Conservation (phyloP, 441 rosid species). For the Corymbia citriodora region DNA sequence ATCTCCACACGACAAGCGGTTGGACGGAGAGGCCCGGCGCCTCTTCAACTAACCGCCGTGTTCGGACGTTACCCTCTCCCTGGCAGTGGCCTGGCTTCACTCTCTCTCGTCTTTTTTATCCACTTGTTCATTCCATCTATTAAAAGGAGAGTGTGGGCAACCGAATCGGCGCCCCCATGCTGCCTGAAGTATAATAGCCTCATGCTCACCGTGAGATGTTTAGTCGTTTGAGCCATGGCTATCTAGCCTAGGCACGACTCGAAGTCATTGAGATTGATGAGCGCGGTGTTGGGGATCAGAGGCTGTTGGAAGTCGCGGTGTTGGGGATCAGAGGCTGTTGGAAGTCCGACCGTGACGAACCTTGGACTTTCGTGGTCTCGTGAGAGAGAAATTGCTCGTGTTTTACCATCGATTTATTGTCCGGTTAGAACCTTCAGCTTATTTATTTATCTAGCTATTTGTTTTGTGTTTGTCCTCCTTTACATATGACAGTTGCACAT, state of each 20-base stretch:
- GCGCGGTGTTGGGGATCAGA: background rate
- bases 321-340: background rate
- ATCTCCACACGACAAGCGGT: background rate
- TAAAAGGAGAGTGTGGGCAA: background rate
- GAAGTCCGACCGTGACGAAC: background rate
- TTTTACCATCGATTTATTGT: background rate
- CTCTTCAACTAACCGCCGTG: background rate
- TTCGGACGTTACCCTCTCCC: background rate
- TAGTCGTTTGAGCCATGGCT: background rate
- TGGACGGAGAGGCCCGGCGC: background rate
- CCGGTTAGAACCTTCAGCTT: background rate
- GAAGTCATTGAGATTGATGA: background rate
- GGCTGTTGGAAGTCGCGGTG: background rate
- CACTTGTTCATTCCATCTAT: background rate
- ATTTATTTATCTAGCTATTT: background rate
- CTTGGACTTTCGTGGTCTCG: fast-evolving
- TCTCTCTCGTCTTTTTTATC: background rate
- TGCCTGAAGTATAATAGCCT: no score
- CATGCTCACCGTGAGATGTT: background rate
- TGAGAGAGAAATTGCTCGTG: background rate
- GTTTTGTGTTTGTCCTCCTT: background rate
- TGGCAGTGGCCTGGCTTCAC: background rate
- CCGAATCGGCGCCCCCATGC: background rate
- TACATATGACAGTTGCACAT: background rate
- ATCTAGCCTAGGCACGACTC: background rate